phyloP scores from a whole-genome alignment of 352 stramenopile genomes.

The Phytophthora sojae region DNA sequence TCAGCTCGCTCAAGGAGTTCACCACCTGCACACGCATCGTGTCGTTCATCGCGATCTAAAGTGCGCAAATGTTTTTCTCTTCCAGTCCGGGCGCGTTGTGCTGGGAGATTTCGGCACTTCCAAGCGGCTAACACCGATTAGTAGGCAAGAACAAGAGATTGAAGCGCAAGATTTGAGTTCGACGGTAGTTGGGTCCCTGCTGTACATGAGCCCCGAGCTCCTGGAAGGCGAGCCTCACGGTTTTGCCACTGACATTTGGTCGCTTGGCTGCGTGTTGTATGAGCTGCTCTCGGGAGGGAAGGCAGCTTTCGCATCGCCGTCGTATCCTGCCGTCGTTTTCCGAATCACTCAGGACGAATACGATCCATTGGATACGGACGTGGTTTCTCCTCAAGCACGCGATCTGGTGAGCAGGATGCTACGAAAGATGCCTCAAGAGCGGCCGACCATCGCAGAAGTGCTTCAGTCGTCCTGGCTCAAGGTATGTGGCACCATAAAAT shows the following conservation, averaged over 20 bases:
- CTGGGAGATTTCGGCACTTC: conserved; percentile 79
- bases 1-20: conserved; percentile 89
- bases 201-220: conserved; percentile 85
- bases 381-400: conserved; percentile 24
- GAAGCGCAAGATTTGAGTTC: conserved; percentile 37
- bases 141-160: not conserved
- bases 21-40: conserved; percentile 61
- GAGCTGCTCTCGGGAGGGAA: conserved; percentile 57
- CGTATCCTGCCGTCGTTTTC: conserved; percentile 57
- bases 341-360: conserved; percentile 52
- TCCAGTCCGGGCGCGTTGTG: conserved; percentile 80
- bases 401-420: conserved; percentile 43
- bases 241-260: conserved; percentile 78
- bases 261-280: conserved; percentile 84
- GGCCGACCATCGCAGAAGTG: conserved; percentile 23
- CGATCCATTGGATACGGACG: conserved; percentile 26
- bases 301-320: conserved; percentile 69
- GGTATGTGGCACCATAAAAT: not conserved
- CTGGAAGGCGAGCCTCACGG: conserved; percentile 66
- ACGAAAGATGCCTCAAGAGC: conserved; percentile 17
- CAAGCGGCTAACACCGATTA: conserved; percentile 43
- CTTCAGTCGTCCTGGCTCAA: conserved; percentile 27
- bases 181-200: conserved; percentile 68
- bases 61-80: conserved; percentile 85
- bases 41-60: conserved; percentile 91